Percentiles rank a stretch among this genome's conserved stretches.
Conservation (phyloP, 345 rosid species). For the Cardamine resedifolia region DNA sequence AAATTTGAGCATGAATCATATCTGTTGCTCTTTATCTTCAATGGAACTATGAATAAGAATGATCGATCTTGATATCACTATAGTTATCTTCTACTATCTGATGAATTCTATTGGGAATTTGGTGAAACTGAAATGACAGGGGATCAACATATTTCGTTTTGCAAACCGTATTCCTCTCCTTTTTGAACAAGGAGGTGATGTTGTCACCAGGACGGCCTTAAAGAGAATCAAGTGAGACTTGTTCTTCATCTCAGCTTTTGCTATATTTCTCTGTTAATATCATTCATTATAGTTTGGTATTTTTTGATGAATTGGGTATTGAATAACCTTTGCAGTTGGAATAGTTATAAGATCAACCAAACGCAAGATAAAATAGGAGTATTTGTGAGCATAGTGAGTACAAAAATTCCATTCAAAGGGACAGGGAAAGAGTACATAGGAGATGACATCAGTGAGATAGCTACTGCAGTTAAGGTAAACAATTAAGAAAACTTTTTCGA, state of each 20-base stretch:
- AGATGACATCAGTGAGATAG: slow-evolving; percentile 91
- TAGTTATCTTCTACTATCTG: not conserved
- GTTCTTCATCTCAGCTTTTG: not conserved
- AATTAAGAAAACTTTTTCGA: not conserved
- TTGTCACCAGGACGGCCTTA: slow-evolving; percentile 86
- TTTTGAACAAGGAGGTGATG: slow-evolving; percentile 99
- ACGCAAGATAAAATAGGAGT: slow-evolving; percentile 87
- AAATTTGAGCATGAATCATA: not conserved
- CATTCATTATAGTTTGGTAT: not conserved
- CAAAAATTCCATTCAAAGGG: slow-evolving; percentile 96
- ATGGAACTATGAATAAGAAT: not conserved
- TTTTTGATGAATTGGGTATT: not conserved
- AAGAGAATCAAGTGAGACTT: slow-evolving; percentile 89
- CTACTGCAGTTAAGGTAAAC: slow-evolving; percentile 83
- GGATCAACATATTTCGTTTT: slow-evolving; percentile 86
- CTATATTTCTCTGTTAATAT: not conserved
- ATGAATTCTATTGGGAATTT: not conserved
- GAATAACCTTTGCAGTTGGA: slow-evolving; percentile 62
- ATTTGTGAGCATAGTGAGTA: slow-evolving; percentile 92
- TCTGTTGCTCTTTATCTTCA: not conserved
- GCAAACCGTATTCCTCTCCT: slow-evolving; percentile 96
- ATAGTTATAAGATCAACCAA: slow-evolving; percentile 90
- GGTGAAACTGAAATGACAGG: slow-evolving; percentile 48
- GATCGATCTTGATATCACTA: not conserved
- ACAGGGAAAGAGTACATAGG: slow-evolving; percentile 98